Evolutionary conservation across 1,284 basidiomycete genomes (phyloP).

Genomic region (Moniliella sp.): DNA sequence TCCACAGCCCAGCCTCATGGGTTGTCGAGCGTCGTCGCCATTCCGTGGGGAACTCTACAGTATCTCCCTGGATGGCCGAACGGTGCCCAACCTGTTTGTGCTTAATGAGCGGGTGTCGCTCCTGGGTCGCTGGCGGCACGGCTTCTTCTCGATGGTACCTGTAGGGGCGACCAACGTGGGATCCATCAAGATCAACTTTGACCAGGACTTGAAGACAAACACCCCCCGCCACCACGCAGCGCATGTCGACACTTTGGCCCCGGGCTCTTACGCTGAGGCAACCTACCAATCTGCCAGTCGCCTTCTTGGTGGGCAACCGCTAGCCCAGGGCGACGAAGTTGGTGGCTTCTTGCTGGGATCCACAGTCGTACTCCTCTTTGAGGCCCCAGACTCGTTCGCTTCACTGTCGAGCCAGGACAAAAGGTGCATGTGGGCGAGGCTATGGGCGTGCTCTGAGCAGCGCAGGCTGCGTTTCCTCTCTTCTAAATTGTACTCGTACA

Average conservation of each 20-base stretch:
- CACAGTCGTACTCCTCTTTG: slow-evolving; percentile 88
- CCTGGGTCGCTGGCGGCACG: slow-evolving; percentile 81
- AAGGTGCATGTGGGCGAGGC: slow-evolving; percentile 45
- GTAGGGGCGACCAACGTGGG: slow-evolving; percentile 97
- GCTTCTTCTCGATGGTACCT: slow-evolving; percentile 90
- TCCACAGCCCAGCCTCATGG: slow-evolving; percentile 87
- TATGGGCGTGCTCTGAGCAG: too few relatives aligned
- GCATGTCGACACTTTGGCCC: slow-evolving; percentile 32
- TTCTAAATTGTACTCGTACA: too few relatives aligned
- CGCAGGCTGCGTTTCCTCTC: too few relatives aligned
- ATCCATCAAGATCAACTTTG: slow-evolving; percentile 87
- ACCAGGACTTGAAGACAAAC: slow-evolving; percentile 44
- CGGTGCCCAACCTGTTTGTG: slow-evolving; percentile 74
- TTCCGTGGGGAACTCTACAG: slow-evolving; percentile 74
- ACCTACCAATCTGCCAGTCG: slow-evolving; percentile 33
- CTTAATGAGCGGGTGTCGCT: slow-evolving; percentile 90
- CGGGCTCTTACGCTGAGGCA: slow-evolving; percentile 81
- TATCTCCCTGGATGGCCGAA: slow-evolving; percentile 83
- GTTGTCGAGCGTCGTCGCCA: slow-evolving; percentile 85
- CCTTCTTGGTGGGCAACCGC: slow-evolving; percentile 66
- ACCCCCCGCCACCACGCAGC: slow-evolving; percentile 6
- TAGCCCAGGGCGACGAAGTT: slow-evolving; percentile 75
- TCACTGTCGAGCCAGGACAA: slow-evolving; percentile 56
- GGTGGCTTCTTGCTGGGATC: slow-evolving; percentile 86
- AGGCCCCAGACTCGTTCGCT: slow-evolving; percentile 68